These are phyloP conservation scores for Didymella glomerata DNA, from an alignment of 2,329 filamentous ascomycete genomes.

Conservation along the genomic window DNA sequence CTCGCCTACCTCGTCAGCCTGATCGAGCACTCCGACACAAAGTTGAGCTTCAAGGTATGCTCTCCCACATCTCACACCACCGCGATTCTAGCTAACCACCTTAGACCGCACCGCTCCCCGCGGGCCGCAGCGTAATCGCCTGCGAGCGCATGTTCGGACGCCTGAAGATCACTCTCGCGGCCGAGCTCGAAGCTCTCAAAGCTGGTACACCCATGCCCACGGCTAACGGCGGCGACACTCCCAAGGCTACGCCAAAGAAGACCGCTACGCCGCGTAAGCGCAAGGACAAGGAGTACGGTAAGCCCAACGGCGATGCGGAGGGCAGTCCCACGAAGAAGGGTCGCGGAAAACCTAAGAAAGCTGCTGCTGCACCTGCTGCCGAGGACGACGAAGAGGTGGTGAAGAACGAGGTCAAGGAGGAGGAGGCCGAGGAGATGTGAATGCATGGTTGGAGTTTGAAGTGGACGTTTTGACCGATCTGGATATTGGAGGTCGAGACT, in stretches of 20 bases:
- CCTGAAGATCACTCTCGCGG: constrained; percentile 28
- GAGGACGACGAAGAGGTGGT: constrained; percentile 11
- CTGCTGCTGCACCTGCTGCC: not conserved
- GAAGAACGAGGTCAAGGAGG: not conserved
- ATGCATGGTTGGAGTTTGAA: not conserved
- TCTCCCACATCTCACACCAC: no score
- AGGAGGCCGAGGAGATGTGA: not conserved
- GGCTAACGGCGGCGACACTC: not conserved
- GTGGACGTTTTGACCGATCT: not conserved
- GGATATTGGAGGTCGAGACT: not conserved
- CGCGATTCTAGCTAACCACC: no score
- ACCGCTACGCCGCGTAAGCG: constrained; percentile 23
- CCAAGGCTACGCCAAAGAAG: not conserved
- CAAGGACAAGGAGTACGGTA: constrained; percentile 17
- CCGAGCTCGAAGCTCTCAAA: constrained; percentile 30
- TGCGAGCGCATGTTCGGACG: constrained; percentile 36
- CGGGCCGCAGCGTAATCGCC: constrained; percentile 28
- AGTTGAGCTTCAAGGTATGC: constrained; percentile 22
- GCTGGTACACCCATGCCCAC: constrained; percentile 14
- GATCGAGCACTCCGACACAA: constrained; percentile 21
- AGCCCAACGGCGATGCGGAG: constrained; percentile 10
- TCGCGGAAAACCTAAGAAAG: constrained; percentile 14
- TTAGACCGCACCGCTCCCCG: constrained; percentile 30
- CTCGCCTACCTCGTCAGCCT: constrained; percentile 26
- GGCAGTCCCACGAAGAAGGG: constrained; percentile 24